phyloP scores from a whole-genome alignment of 257 asterid species.

The Dorcoceras hygrometricum region DNA sequence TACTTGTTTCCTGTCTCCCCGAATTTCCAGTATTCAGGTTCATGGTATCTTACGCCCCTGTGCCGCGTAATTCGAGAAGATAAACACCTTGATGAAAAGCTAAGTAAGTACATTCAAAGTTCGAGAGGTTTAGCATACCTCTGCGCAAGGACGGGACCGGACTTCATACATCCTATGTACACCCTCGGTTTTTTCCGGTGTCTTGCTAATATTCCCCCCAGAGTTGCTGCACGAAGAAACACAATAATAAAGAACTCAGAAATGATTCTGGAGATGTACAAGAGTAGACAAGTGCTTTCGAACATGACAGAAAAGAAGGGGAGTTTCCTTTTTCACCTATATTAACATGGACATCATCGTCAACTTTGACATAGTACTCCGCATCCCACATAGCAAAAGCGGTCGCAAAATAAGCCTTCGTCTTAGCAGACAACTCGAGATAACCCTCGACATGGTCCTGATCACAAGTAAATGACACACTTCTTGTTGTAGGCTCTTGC shows the following conservation, averaged over 20 bases:
- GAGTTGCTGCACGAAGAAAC: conserved; percentile 64
- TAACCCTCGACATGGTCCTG: conserved; percentile 95
- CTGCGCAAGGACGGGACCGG: conserved; percentile 91
- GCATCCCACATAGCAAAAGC: conserved; percentile 86
- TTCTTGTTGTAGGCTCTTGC: neutral
- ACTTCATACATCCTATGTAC: conserved; percentile 90
- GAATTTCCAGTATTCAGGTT: conserved; percentile 90
- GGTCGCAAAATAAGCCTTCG: conserved; percentile 72
- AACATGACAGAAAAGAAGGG: neutral
- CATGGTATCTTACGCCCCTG: conserved; percentile 95
- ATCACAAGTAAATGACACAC: conserved; percentile 9
- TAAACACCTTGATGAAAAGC: neutral
- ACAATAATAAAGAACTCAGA: conserved; percentile 9
- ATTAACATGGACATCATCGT: conserved; percentile 92
- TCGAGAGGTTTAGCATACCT: conserved; percentile 39
- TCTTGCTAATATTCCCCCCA: conserved; percentile 71
- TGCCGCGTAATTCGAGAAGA: conserved; percentile 12
- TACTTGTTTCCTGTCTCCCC: conserved; percentile 91
- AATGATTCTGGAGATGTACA: neutral
- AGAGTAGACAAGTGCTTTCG: neutral
- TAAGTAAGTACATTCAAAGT: neutral
- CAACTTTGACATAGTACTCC: conserved; percentile 88
- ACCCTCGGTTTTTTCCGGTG: conserved; percentile 65
- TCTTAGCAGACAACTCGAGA: conserved; percentile 90
- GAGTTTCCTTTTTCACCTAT: conserved; percentile 51